phyloP scores from a whole-genome alignment of 306 rosid species.

The Calophaca sinica region DNA sequence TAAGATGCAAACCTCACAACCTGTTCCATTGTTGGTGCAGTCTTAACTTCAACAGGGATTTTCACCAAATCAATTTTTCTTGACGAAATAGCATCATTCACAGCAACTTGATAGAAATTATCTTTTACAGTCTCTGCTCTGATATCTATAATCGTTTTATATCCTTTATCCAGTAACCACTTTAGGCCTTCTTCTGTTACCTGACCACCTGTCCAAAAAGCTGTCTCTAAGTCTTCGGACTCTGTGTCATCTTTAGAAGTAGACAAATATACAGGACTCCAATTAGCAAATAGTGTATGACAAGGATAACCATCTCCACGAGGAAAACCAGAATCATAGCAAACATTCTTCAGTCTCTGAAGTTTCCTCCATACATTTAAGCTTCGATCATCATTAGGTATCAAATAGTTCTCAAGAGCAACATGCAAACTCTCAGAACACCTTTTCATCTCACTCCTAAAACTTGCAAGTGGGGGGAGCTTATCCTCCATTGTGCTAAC shows the following conservation, averaged over 20 bases:
- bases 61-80: constrained; percentile 74
- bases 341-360: constrained; percentile 91
- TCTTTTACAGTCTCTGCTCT: constrained; percentile 85
- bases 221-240: constrained; percentile 59
- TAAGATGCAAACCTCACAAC: constrained; percentile 79
- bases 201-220: constrained; percentile 97
- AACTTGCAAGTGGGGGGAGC: constrained; percentile 86
- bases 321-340: constrained; percentile 91
- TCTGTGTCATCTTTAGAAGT: constrained; percentile 61
- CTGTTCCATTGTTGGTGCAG: constrained; percentile 92
- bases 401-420: constrained; percentile 83
- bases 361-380: constrained; percentile 88
- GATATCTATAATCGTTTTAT: constrained; percentile 81
- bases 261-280: constrained; percentile 74
- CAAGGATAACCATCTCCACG: constrained; percentile 77
- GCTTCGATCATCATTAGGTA: constrained; percentile 71
- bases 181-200: constrained; percentile 94
- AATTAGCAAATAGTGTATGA: constrained; percentile 79
- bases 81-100: constrained; percentile 68
- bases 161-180: constrained; percentile 84
- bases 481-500: constrained; percentile 62
- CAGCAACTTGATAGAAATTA: constrained; percentile 63
- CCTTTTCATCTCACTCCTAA: constrained; percentile 94
- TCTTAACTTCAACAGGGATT: constrained; percentile 86
- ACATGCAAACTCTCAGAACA: constrained; percentile 96